These are phyloP conservation scores for Withania somnifera DNA, from an alignment of 305 asterid genomes.

Conservation along the genomic window DNA sequence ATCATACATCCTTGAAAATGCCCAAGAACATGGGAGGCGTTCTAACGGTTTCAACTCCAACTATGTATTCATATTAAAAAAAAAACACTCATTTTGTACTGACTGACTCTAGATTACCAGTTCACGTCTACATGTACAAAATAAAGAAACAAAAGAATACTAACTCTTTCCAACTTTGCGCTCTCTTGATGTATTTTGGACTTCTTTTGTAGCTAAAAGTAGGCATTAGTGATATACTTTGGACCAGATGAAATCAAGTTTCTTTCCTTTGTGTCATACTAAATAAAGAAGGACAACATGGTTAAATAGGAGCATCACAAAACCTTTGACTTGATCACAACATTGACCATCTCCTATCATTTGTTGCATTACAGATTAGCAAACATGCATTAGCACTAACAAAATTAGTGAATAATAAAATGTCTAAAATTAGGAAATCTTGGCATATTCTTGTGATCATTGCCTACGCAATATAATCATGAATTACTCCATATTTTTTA, in stretches of 20 bases:
- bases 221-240: neutral
- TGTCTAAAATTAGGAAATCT: neutral
- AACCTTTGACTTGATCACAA: neutral
- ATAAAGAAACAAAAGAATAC: neutral
- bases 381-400: conserved; percentile 5
- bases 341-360: neutral
- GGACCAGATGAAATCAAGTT: neutral
- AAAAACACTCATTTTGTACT: no score
- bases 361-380: neutral
- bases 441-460: neutral
- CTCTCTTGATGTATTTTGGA: neutral
- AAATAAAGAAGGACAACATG: neutral
- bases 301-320: neutral
- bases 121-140: neutral
- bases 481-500: neutral
- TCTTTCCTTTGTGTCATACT: neutral
- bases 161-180: neutral
- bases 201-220: neutral
- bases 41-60: neutral
- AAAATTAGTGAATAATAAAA: neutral
- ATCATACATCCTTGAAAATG: neutral
- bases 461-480: neutral
- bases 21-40: neutral
- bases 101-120: neutral
- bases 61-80: neutral